phyloP scores from a whole-genome alignment of 257 asterid genomes.

The Scutellaria minor region DNA sequence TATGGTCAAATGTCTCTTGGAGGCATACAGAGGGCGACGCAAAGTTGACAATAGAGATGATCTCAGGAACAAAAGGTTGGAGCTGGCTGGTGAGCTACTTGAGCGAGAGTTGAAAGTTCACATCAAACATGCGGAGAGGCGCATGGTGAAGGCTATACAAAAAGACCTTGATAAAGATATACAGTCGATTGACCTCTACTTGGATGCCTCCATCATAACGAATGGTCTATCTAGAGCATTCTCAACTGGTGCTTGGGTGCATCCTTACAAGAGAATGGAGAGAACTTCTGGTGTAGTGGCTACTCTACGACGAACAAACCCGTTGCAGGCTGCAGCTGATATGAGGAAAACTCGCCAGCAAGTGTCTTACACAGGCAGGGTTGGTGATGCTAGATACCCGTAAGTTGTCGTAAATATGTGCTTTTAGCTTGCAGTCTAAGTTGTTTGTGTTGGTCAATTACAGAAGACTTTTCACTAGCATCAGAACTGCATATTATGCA shows the following conservation, averaged over 20 bases:
- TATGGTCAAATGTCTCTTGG: conserved; percentile 86
- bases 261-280: conserved; percentile 85
- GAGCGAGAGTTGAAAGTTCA: conserved; percentile 83
- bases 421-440: conserved; percentile 4
- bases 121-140: conserved; percentile 82
- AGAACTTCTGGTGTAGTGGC: conserved; percentile 94
- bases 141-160: conserved; percentile 75
- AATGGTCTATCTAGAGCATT: conserved; percentile 97
- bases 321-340: conserved; percentile 79
- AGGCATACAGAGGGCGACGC: conserved; percentile 71
- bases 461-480: background rate
- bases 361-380: conserved; percentile 89
- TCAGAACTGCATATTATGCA: too few species aligned
- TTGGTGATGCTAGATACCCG: conserved; percentile 98
- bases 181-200: conserved; percentile 61
- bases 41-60: conserved; percentile 88
- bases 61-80: conserved; percentile 89
- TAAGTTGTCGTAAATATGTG: conserved; percentile 45
- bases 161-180: conserved; percentile 76
- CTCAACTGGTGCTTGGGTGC: conserved; percentile 94
- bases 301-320: conserved; percentile 85
- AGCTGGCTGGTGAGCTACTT: conserved; percentile 84
- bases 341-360: conserved; percentile 96
- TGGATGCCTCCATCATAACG: conserved; percentile 82
- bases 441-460: background rate